These are phyloP conservation scores for Mucor irregularis DNA, from an alignment of 371 early-diverging fungal species.

Conservation along the genomic window DNA sequence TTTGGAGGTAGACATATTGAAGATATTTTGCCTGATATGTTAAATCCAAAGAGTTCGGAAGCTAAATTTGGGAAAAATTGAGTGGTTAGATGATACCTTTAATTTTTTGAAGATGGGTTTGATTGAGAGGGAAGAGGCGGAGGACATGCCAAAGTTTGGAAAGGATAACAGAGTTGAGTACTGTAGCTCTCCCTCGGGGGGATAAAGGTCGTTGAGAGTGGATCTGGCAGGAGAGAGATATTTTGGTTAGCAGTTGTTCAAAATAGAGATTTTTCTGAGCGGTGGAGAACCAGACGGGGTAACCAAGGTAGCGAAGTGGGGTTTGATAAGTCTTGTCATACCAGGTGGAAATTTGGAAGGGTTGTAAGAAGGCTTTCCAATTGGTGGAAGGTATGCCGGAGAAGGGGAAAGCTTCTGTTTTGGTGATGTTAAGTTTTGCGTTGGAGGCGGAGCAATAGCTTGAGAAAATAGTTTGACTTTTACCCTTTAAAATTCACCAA, in stretches of 20 bases:
- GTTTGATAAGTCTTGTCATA: too few species aligned
- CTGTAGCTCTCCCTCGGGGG: slow-evolving; percentile 15
- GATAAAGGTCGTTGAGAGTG: slow-evolving; percentile 12
- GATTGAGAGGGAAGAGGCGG: background rate
- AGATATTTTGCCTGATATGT: too few species aligned
- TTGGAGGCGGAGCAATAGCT: too few species aligned
- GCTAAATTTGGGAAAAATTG: background rate
- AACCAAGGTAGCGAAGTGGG: too few species aligned
- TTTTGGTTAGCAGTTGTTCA: background rate
- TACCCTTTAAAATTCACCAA: slow-evolving; percentile 82
- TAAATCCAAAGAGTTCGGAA: background rate
- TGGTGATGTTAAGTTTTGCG: too few species aligned
- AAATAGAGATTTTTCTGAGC: slow-evolving; percentile 2
- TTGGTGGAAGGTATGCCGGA: too few species aligned
- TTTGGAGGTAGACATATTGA: too few species aligned
- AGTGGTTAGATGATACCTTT: background rate
- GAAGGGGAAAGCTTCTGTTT: too few species aligned
- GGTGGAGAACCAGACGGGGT: background rate
- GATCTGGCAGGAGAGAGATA: background rate
- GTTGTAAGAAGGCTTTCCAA: too few species aligned
- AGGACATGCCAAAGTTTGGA: slow-evolving; percentile 20
- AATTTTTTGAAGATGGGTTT: background rate
- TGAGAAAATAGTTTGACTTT: slow-evolving; percentile 73
- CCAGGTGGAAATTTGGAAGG: too few species aligned
- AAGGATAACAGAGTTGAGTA: slow-evolving; percentile 15